Evolutionary conservation across 1,284 basidiomycete species (phyloP), one percentile per base, ranked within the genome.

Genomic region (Marasmius tenuissimus): DNA sequence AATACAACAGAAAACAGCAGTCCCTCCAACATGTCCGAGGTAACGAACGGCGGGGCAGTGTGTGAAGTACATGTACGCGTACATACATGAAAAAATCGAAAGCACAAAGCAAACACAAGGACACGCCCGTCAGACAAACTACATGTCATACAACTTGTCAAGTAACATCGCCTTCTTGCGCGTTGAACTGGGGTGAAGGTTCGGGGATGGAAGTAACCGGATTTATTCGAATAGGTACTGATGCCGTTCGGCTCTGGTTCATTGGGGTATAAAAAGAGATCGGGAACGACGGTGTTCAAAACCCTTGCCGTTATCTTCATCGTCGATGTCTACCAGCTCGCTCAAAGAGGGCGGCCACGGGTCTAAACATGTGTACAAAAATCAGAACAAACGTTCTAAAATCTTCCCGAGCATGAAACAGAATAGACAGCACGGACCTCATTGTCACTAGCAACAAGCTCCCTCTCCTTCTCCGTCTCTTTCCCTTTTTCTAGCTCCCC

Each of bases 121-220:
- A n/a, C n/a, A n/a, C n/a, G n/a, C n/a, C n/a, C n/a, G n/a, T n/a
- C n/a, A n/a, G n/a, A n/a, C n/a, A 52, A 34, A 33, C 50, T 62
- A 67, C 49, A 69, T 14, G 5, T 54, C 27, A 45, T 75, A 76
- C 60, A 82, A 63, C 58, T 66, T 84, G 71, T 91, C 89, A 62
- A 90, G 71, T 64, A 91, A 76, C 66, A 91, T 88, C n/a, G 89
- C 88, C n/a, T n/a, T n/a, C n/a, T n/a, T n/a, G n/a, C n/a, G n/a
- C n/a, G n/a, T n/a, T n/a, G 42, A 45, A 45, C 20, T 6, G 42
- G 42, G 20, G 45, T 47, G 11, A 14, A 47, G 20, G 45, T 47
- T 47, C 45, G 45, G 5, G 45, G 45, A 47, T 47, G 45, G 16
- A 14, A 14, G 45, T 47, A 18, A 2, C 11, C 45, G 11, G 45